These are phyloP conservation scores for Marsdenia floribunda DNA, from an alignment of 257 asterid species.

Conservation along the genomic window DNA sequence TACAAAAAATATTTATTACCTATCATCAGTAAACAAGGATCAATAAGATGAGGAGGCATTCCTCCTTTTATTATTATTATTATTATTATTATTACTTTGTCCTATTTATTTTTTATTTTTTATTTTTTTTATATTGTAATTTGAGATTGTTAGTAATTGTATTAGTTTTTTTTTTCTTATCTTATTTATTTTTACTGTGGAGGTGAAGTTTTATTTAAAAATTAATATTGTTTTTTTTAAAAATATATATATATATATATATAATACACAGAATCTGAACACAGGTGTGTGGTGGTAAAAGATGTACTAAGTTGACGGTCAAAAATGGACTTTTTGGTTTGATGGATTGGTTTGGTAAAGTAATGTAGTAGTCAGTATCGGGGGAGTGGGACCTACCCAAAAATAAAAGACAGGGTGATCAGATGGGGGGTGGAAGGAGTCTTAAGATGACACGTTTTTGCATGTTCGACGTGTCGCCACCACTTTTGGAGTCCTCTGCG, in stretches of 20 bases:
- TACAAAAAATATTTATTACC: slow-evolving; percentile 4
- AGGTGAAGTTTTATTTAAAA: too few species aligned
- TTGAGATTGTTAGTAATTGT: too few species aligned
- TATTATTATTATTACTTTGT: too few species aligned
- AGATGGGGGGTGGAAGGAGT: neutral
- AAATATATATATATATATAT: too few species aligned
- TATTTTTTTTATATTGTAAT: too few species aligned
- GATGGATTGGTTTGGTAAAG: slow-evolving; percentile 13
- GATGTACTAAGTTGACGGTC: slow-evolving; percentile 27
- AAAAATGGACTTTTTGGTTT: slow-evolving; percentile 59
- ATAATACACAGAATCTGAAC: neutral
- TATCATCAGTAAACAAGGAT: slow-evolving; percentile 10
- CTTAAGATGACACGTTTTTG: slow-evolving; percentile 38
- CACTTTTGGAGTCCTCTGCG: slow-evolving; percentile 8
- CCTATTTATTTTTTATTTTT: too few species aligned
- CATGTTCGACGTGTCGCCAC: slow-evolving; percentile 52
- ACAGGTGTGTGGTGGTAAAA: too few species aligned
- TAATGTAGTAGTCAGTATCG: neutral
- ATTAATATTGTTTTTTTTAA: too few species aligned
- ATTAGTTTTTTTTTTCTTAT: too few species aligned
- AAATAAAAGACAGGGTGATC: neutral
- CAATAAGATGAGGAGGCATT: slow-evolving; percentile 37
- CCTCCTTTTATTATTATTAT: slow-evolving; percentile 4
- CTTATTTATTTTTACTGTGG: too few species aligned
- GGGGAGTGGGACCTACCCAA: slow-evolving; percentile 26